Conservation (phyloP, 768 basidiomycete genomes). For the Naematelia encephala region DNA sequence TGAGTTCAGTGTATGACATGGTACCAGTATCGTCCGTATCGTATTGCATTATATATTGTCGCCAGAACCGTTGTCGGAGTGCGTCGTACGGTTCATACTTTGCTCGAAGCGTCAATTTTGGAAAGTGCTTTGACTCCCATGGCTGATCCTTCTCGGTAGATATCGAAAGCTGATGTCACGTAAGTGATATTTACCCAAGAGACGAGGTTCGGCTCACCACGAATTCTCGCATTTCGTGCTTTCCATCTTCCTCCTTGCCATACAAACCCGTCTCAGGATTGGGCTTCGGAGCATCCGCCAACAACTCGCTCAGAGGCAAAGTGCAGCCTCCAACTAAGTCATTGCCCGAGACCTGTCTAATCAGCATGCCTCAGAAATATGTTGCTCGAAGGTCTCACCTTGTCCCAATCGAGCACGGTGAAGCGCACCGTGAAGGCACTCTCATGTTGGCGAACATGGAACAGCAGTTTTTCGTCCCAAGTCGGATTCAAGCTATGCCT, state of each 20-base stretch:
- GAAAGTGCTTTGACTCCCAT: constrained; percentile 72
- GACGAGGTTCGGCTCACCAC: constrained; percentile 40
- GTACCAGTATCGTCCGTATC: constrained; percentile 75
- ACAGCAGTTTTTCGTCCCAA: constrained; percentile 93
- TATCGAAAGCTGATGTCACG: constrained; percentile 56
- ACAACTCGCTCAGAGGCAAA: constrained; percentile 68
- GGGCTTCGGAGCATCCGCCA: constrained; percentile 66
- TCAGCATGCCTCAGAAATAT: not conserved
- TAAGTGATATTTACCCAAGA: not conserved
- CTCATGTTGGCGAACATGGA: constrained; percentile 89
- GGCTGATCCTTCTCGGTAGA: constrained; percentile 61
- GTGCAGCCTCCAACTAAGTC: constrained; percentile 79
- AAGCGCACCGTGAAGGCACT: constrained; percentile 72
- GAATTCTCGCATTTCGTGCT: constrained; percentile 69
- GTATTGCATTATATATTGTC: constrained; percentile 81
- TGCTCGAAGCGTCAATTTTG: constrained; percentile 60
- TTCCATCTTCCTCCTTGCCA: constrained; percentile 58
- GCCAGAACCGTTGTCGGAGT: constrained; percentile 85
- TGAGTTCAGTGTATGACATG: constrained; percentile 79
- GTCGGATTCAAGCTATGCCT: constrained; percentile 63
- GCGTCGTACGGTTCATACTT: constrained; percentile 95
- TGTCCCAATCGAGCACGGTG: constrained; percentile 93
- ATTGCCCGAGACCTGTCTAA: constrained; percentile 55
- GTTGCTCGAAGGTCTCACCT: constrained; percentile 54
- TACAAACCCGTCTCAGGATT: constrained; percentile 58